Percentiles rank a stretch among this genome's conserved stretches.
These are phyloP conservation scores for Cryptomeria japonica DNA, from an alignment of 75 land plant genomes.

Conservation along the genomic window DNA sequence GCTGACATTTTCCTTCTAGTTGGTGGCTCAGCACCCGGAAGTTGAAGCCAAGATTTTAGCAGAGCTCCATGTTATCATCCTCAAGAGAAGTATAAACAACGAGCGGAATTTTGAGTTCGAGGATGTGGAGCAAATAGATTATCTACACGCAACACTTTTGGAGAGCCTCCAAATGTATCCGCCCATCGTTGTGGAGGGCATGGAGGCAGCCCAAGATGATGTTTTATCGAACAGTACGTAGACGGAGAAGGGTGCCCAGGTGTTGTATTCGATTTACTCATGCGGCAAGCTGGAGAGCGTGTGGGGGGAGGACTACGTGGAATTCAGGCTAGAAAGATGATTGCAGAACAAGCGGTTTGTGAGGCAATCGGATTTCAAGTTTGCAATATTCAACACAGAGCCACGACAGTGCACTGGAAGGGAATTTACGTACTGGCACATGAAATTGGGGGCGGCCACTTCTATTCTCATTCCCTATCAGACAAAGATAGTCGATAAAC, in stretches of 20 bases:
- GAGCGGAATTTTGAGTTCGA: background rate
- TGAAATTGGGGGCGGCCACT: conserved; percentile 67
- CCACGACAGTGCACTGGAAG: conserved; percentile 80
- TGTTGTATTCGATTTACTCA: no score
- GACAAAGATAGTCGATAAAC: conserved; percentile 48
- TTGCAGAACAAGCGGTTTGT: background rate
- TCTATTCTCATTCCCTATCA: conserved; percentile 48
- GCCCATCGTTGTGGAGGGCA: background rate
- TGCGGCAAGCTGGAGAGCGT: conserved; percentile 17
- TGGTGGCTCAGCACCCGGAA: background rate
- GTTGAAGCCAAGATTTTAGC: background rate
- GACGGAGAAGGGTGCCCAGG: no score
- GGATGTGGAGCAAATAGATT: background rate
- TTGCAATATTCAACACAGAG: conserved; percentile 71
- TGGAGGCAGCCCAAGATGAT: background rate
- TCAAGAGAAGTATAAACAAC: background rate
- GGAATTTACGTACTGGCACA: conserved; percentile 74
- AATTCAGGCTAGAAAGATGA: conserved; percentile 30
- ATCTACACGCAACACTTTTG: background rate
- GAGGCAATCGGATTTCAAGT: conserved; percentile 39
- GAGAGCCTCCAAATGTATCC: no score
- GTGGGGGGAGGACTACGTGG: conserved; percentile 20
- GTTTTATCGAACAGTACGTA: no score
- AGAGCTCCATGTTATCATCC: background rate
- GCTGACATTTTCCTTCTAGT: background rate